Evolutionary conservation across 306 rosid species (phyloP).

Genomic region (Gynostemma pentaphyllum): DNA sequence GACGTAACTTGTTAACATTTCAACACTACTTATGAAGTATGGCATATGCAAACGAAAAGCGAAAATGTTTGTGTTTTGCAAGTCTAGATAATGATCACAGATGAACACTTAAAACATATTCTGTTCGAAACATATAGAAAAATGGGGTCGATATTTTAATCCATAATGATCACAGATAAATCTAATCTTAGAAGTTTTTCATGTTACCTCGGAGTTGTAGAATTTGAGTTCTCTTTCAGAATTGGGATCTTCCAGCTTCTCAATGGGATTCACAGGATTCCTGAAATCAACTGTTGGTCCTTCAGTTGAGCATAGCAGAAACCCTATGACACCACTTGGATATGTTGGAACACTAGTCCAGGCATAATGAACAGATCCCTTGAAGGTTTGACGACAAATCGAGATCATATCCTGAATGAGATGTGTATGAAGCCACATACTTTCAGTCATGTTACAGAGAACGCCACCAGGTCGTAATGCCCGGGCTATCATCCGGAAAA

Average conservation of each 20-base stretch:
- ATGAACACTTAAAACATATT: neutral
- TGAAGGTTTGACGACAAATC: slow-evolving; percentile 57
- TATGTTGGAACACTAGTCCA: slow-evolving; percentile 97
- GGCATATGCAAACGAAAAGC: neutral
- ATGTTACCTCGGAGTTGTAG: slow-evolving; percentile 76
- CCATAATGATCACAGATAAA: neutral
- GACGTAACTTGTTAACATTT: neutral
- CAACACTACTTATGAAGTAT: neutral
- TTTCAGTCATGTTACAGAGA: slow-evolving; percentile 97
- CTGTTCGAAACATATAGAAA: neutral
- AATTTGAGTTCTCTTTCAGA: slow-evolving; percentile 68
- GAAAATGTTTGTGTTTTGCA: neutral
- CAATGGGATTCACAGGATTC: slow-evolving; percentile 82
- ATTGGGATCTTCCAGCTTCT: slow-evolving; percentile 57
- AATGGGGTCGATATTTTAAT: neutral
- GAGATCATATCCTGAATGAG: slow-evolving; percentile 78
- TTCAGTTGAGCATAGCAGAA: slow-evolving; percentile 70
- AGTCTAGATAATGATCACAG: too few species aligned
- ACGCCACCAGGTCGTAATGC: slow-evolving; percentile 94
- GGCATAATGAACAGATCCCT: slow-evolving; percentile 84
- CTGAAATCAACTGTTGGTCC: slow-evolving; percentile 81
- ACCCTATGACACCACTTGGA: slow-evolving; percentile 95
- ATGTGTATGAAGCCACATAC: slow-evolving; percentile 99
- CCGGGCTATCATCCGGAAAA: slow-evolving; percentile 78
- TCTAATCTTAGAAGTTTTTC: neutral